phyloP scores from a whole-genome alignment of 73 alveolate genomes.

The Paramecium tetraurelia region DNA sequence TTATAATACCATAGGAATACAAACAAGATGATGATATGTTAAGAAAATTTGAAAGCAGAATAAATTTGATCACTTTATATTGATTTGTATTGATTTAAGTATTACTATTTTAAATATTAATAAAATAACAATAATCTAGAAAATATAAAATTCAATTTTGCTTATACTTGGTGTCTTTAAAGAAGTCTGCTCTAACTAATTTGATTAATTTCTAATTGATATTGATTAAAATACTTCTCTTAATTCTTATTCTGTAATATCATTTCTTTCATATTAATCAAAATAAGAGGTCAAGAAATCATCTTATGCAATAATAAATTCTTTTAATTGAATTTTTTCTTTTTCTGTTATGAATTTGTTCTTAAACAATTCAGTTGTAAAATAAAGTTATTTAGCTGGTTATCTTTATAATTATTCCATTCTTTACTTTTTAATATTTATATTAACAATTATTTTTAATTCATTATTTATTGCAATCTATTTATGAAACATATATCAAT shows the following conservation, averaged over 20 bases:
- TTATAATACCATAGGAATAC: neutral
- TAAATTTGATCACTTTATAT: neutral
- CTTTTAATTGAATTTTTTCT: neutral
- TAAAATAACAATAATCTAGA: neutral
- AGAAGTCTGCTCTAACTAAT: neutral
- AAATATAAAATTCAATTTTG: neutral
- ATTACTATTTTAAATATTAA: neutral
- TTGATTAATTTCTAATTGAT: neutral
- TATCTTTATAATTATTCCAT: conserved; percentile 3
- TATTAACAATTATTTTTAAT: neutral
- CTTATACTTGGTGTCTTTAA: neutral
- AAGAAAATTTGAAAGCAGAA: neutral
- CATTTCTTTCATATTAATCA: conserved; percentile 38
- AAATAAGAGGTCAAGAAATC: neutral
- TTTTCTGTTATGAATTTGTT: neutral
- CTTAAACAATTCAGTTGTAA: conserved; percentile 11
- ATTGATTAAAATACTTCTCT: neutral
- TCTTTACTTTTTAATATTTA: neutral
- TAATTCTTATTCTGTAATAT: conserved; percentile 38
- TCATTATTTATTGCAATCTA: neutral
- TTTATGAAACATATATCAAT: no score
- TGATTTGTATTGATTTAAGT: neutral
- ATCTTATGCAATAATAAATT: conserved; percentile 10
- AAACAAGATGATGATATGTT: neutral
- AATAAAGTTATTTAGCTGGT: conserved; percentile 22